Percentiles rank a stretch among this genome's conserved stretches.
These are phyloP conservation scores for Xylaria longipes DNA, from an alignment of 495 filamentous ascomycete species.

Conservation along the genomic window DNA sequence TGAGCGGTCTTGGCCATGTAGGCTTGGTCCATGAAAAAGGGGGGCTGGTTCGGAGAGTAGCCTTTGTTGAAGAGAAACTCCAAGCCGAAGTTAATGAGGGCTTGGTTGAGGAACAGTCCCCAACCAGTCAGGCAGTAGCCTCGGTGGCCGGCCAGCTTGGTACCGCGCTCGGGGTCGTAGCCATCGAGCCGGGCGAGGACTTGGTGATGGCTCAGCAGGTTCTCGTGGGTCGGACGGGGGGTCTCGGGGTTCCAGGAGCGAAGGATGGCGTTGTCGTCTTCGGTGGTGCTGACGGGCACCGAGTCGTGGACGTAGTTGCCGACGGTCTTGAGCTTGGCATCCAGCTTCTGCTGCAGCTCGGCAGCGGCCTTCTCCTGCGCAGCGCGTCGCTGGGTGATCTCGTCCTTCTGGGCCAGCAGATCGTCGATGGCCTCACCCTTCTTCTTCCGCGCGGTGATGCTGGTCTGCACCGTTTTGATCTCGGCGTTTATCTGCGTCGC, in stretches of 20 bases:
- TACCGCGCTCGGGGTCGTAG: conserved; percentile 91
- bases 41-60: conserved; percentile 89
- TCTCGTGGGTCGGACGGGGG: conserved; percentile 64
- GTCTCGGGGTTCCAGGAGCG: conserved; percentile 78
- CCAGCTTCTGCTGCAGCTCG: conserved; percentile 74
- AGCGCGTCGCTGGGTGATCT: conserved; percentile 81
- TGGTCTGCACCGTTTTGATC: conserved; percentile 87
- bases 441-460: conserved; percentile 94
- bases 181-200: conserved; percentile 87
- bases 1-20: conserved; percentile 99
- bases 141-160: conserved; percentile 93
- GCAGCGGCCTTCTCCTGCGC: conserved; percentile 72
- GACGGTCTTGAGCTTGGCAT: conserved; percentile 79
- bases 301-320: conserved; percentile 94
- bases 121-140: conserved; percentile 91
- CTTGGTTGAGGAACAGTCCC: conserved; percentile 92
- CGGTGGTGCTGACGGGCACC: conserved; percentile 89
- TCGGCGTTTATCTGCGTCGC: conserved; percentile 78
- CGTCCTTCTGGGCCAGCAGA: conserved; percentile 74
- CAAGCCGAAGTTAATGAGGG: conserved; percentile 90
- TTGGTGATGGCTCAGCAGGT: conserved; percentile 90
- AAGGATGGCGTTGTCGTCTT: conserved; percentile 83
- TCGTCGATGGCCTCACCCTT: conserved; percentile 71
- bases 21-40: conserved; percentile 94
- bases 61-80: conserved; percentile 80